Base-by-base conservation (phyloP, 2,329 filamentous ascomycete species). In the Colletotrichum melonis region DNA sequence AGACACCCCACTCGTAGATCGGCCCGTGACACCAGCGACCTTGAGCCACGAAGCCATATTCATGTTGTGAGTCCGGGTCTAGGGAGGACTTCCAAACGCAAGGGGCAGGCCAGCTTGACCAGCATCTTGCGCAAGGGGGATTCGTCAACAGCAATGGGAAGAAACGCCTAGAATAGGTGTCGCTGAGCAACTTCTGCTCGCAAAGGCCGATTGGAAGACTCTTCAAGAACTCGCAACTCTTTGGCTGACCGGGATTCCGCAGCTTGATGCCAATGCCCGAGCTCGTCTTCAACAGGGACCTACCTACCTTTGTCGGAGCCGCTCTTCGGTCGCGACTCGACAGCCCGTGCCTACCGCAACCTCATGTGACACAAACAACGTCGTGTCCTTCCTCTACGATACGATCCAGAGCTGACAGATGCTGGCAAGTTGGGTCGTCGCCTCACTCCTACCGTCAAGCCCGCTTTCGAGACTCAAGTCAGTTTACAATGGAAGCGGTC, bases 91-190 rank as follows among this genome's bases (percentile, higher is more conserved):
- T 24, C 32, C 54, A 19, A 22, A 64, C 19, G 58, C 66, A 69
- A 69, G 70, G 60, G 60, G 42, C 46, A 30, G 16, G 14, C 46
- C 60, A 32, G 42, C 67, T 56, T 26, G n/a, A 22, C 38, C 38
- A 58, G 65, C 52, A n/a, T 63, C 4, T 63, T 63, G 28, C 65
- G 16, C 64, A 62, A 57, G 65, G 64, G 32, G 11, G 35, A 35
- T n/a, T 26, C 28, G 68, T 46, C 11, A 57, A 62, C 19, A 32
- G 19, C 38, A 49, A 49, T 19, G n/a, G 19, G 12, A 32, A 66
- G 28, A 52, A 32, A 30, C 16, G 26, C 57, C 19, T 12, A 38
- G 55, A 49, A 35, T 3, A 4, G 38, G 22, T 38, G 6, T 42
- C 19, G 26, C 12, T 59, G 8, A n/a, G 35, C 58, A 46, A 4